Conservation (phyloP, 1,284 basidiomycete genomes). For the Cutaneotrichosporon arboriforme region DNA sequence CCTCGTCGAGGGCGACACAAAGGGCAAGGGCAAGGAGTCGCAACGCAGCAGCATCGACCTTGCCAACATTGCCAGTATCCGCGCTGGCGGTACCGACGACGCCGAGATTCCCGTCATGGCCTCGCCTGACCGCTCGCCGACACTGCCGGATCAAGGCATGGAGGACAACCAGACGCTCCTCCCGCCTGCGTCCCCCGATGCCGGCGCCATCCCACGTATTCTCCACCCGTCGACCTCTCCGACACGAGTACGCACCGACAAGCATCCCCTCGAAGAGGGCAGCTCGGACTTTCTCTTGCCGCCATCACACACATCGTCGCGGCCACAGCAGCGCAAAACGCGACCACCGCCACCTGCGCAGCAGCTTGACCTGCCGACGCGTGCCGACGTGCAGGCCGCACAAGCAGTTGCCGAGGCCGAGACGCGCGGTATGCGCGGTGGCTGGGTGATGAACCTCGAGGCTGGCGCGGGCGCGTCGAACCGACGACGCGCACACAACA, state of each 20-base stretch:
- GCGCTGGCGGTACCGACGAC: slow-evolving; percentile 30
- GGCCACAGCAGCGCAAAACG: slow-evolving; percentile 1
- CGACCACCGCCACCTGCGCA: slow-evolving; percentile 29
- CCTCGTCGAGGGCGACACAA: slow-evolving; percentile 23
- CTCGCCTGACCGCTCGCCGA: slow-evolving; percentile 9
- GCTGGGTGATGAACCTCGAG: slow-evolving; percentile 49
- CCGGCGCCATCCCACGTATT: slow-evolving; percentile 25
- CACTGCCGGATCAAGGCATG: background rate
- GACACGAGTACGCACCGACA: background rate
- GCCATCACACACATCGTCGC: slow-evolving; percentile 26
- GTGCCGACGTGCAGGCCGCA: slow-evolving; percentile 48
- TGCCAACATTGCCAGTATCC: slow-evolving; percentile 17
- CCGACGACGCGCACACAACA: slow-evolving; percentile 14
- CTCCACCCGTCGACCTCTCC: slow-evolving; percentile 11
- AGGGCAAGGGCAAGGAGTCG: slow-evolving; percentile 27
- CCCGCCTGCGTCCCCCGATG: slow-evolving; percentile 34
- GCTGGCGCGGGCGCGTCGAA: slow-evolving; percentile 22
- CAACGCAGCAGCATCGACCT: slow-evolving; percentile 10
- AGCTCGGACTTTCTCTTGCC: slow-evolving; percentile 38
- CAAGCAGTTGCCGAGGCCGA: slow-evolving; percentile 47
- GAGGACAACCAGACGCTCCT: slow-evolving; percentile 39
- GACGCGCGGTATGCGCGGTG: slow-evolving; percentile 42
- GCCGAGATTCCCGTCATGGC: slow-evolving; percentile 29
- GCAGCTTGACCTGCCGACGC: slow-evolving; percentile 46
- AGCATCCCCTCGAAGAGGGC: slow-evolving; percentile 9